Percentiles rank a stretch among this genome's conserved stretches.
Conservation (phyloP, 2,329 filamentous ascomycete species). For the Lachnellula hyalina region DNA sequence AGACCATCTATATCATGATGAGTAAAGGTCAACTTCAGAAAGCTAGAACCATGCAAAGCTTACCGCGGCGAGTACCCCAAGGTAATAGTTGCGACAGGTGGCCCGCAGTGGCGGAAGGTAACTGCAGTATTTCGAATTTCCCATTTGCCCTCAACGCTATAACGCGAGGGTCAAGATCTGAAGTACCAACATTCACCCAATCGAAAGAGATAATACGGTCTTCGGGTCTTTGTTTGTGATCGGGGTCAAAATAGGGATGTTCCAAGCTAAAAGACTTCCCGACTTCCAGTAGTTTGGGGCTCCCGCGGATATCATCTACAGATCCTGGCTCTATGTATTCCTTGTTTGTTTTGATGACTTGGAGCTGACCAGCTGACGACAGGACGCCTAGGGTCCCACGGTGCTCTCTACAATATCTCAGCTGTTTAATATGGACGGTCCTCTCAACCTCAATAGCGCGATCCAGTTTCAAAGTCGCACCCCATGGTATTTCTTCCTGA, state of each 20-base stretch:
- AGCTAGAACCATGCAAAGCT: conserved; percentile 4
- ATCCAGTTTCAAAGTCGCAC: conserved; percentile 53
- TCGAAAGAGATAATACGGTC: conserved; percentile 64
- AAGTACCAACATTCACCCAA: conserved; percentile 56
- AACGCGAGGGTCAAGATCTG: conserved; percentile 51
- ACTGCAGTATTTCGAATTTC: conserved; percentile 56
- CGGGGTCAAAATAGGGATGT: conserved; percentile 46
- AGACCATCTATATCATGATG: conserved; percentile 38
- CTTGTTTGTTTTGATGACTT: conserved; percentile 53
- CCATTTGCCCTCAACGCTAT: conserved; percentile 57
- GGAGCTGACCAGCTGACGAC: conserved; percentile 58
- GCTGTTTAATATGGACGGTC: conserved; percentile 55
- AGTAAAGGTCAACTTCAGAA: conserved; percentile 17
- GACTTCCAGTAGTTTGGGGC: conserved; percentile 55
- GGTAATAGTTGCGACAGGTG: conserved; percentile 57
- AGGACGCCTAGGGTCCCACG: conserved; percentile 56
- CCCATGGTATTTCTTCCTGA: conserved; percentile 57
- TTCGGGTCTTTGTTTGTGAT: conserved; percentile 40
- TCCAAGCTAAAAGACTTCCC: conserved; percentile 58
- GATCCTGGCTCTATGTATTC: conserved; percentile 43
- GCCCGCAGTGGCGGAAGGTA: conserved; percentile 52
- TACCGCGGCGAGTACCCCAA: conserved; percentile 50
- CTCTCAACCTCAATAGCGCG: conserved; percentile 49
- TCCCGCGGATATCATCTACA: conserved; percentile 42
- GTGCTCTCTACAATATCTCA: conserved; percentile 59